Evolutionary conservation across 2,329 filamentous ascomycete genomes (phyloP), one percentile per base, ranked within the genome.

Genomic region (Calcarisporium arbuscula): DNA sequence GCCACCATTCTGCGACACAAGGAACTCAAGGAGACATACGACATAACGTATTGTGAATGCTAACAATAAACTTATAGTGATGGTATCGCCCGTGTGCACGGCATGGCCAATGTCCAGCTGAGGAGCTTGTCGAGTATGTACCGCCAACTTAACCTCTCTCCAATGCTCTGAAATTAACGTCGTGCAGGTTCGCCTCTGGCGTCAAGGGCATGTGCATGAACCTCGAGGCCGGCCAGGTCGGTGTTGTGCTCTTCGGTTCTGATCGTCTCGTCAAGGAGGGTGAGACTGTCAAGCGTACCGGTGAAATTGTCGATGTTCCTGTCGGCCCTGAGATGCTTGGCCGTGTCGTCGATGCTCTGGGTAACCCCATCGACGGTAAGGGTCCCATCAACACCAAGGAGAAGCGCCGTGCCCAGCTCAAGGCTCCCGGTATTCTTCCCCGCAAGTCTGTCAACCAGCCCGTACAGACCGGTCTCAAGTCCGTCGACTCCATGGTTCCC

Each of bases 201-300:
- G 92, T 96, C 72, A 96, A 96, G 83, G 92, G 92, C 70, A 98
- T 98, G 92, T 96, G 90, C 86, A 96, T 98, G 90, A 98, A 98
- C 85, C 82, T 98, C 72, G 92, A 98, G 77, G 92, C 92, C 70
- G 92, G 92, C 68, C 92, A 96, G 74, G 92, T 98, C 74, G 92
- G 92, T 95, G 89, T 98, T 61, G 92, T 98, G 80, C 80, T 98
- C 63, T 98, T 98, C 80, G 92, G 92, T 82, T 96, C 92, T 63
- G 92, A 98, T 75, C 89, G 92, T 89, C 80, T 95, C 58, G 92
- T 98, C 81, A 92, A 87, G 79, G 92, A 98, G 74, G 92, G 92
- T 64, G 90, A 98, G 80, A 90, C 85, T 51, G 92, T 98, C 71
- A 96, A 95, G 85, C 90, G 92, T 82, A 98, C 92, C 59, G 92